A percentile compares a stretch with the other conserved stretches of the same genome.
These are phyloP conservation scores for Scutellaria minor DNA, from an alignment of 257 asterid genomes.

Conservation along the genomic window DNA sequence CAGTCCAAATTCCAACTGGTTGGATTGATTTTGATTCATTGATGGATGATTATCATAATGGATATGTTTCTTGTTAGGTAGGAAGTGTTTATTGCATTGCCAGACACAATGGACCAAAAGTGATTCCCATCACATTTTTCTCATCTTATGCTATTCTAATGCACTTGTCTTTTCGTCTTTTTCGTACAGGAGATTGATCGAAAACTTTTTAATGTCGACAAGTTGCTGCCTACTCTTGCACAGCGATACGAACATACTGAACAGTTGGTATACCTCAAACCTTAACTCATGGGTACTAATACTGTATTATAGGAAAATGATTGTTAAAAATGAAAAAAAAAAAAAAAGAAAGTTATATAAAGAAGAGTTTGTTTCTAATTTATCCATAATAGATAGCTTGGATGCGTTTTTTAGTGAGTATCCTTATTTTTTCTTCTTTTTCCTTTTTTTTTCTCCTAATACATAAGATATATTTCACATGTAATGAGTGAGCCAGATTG, in stretches of 20 bases:
- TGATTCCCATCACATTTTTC: conserved; percentile 43
- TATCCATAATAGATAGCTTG: conserved; percentile 53
- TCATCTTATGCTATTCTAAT: conserved; percentile 32
- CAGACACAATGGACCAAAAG: conserved; percentile 47
- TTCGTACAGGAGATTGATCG: conserved; percentile 56
- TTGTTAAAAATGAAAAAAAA: conserved; percentile 6
- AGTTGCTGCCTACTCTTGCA: conserved; percentile 62
- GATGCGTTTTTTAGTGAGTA: conserved; percentile 82
- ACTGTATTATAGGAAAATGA: conserved; percentile 48
- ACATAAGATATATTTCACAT: conserved; percentile 20
- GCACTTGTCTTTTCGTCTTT: conserved; percentile 18
- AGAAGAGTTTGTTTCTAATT: conserved; percentile 42
- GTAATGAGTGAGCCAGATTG: conserved; percentile 38
- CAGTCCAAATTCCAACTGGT: conserved; percentile 51
- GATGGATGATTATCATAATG: conserved; percentile 43
- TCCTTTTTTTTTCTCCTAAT: conserved; percentile 1
- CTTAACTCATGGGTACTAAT: conserved; percentile 46
- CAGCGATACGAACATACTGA: conserved; percentile 38
- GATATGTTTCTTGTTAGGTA: conserved; percentile 50
- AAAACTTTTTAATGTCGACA: conserved; percentile 49
- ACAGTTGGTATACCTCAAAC: conserved; percentile 47
- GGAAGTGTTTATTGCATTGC: conserved; percentile 43
- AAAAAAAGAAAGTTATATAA: conserved; percentile 19
- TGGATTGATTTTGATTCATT: conserved; percentile 38
- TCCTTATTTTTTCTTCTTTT: conserved; percentile 52